These are phyloP conservation scores for Stagonosporopsis rhizophila DNA, from an alignment of 2,329 filamentous ascomycete species.

Conservation along the genomic window DNA sequence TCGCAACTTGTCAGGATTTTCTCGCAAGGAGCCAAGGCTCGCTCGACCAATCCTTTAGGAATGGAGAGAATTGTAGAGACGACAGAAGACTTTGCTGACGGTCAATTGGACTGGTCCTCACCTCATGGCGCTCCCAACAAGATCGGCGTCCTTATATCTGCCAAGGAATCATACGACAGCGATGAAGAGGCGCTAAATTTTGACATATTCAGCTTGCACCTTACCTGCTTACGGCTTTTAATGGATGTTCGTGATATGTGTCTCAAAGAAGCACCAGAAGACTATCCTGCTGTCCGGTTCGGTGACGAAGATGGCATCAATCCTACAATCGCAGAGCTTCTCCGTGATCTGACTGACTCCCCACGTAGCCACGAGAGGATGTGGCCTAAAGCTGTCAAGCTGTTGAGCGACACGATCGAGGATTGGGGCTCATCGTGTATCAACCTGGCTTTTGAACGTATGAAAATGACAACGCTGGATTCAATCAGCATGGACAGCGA, in stretches of 20 bases:
- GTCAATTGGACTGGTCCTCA: not conserved
- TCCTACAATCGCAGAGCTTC: slow-evolving; percentile 5
- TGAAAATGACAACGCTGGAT: slow-evolving; percentile 2
- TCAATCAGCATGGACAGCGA: not conserved
- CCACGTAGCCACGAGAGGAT: slow-evolving; percentile 1
- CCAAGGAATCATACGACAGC: slow-evolving; percentile 13
- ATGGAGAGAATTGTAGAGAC: not conserved
- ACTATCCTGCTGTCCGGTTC: slow-evolving; percentile 12
- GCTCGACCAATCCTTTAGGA: not conserved
- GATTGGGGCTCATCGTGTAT: not conserved
- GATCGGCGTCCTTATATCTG: slow-evolving; percentile 7
- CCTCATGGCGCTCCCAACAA: not conserved
- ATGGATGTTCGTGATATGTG: slow-evolving; percentile 10
- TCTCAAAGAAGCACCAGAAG: slow-evolving; percentile 12
- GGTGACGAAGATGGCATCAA: slow-evolving; percentile 1
- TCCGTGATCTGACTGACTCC: slow-evolving; percentile 2
- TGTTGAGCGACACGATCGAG: not conserved
- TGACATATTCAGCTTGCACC: slow-evolving; percentile 8
- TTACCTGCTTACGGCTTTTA: slow-evolving; percentile 10
- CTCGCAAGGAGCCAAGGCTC: not conserved
- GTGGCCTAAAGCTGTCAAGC: slow-evolving; percentile 6
- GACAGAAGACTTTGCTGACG: not conserved
- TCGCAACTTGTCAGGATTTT: not conserved
- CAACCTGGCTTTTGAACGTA: not conserved
- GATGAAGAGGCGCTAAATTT: slow-evolving; percentile 19